Evolutionary conservation across 2,329 filamentous ascomycete genomes (phyloP).

Genomic region (Monilinia aucupariae): DNA sequence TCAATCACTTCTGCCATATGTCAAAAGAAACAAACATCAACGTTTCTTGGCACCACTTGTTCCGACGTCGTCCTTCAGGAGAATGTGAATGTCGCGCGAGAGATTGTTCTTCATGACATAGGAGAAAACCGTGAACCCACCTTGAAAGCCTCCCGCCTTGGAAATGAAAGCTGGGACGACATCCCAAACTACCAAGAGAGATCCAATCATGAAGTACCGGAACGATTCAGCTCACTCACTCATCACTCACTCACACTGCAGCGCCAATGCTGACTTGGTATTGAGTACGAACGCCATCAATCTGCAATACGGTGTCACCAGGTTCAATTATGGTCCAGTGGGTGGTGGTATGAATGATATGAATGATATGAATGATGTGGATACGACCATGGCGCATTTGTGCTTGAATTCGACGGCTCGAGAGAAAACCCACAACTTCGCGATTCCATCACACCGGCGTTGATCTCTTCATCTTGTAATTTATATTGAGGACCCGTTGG

Average conservation of each 20-base stretch:
- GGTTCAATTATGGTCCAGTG: neutral
- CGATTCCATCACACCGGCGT: neutral
- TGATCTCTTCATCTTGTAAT: neutral
- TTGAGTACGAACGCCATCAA: constrained; percentile 1
- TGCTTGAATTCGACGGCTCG: neutral
- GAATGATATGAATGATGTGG: no score
- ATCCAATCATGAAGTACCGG: constrained; percentile 5
- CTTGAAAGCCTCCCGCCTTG: constrained; percentile 2
- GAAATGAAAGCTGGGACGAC: neutral
- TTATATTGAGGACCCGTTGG: no score
- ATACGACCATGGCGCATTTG: neutral
- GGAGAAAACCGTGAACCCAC: neutral
- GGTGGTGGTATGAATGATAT: no score
- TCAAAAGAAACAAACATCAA: neutral
- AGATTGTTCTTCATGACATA: neutral
- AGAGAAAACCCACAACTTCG: neutral
- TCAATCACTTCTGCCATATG: neutral
- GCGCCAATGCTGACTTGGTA: constrained; percentile 4
- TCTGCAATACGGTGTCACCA: neutral
- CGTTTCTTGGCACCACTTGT: neutral
- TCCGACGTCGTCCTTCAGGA: neutral
- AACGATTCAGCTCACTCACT: neutral
- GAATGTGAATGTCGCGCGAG: neutral
- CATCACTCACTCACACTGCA: neutral
- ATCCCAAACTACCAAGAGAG: constrained; percentile 2